phyloP scores from a whole-genome alignment of 2,329 filamentous ascomycete species.

The Trichoderma endophyticum region DNA sequence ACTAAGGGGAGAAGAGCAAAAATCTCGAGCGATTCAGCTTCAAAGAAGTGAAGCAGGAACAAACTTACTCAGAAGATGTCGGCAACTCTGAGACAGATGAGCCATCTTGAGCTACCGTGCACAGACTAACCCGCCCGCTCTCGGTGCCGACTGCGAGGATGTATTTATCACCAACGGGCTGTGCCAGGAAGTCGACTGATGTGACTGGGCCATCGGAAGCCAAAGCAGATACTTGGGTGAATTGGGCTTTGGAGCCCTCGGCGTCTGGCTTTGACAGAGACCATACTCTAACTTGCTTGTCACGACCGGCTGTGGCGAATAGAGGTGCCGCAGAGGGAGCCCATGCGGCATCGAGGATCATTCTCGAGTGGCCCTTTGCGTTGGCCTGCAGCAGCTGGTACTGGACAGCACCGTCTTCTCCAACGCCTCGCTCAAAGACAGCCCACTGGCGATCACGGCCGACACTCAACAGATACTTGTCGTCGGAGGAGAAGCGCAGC shows the following conservation, averaged over 20 bases:
- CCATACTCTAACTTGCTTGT: conserved; percentile 82
- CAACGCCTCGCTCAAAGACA: conserved; percentile 60
- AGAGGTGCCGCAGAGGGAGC: conserved; percentile 53
- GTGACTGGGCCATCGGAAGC: conserved; percentile 61
- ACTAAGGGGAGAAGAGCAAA: background rate
- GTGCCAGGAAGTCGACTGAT: conserved; percentile 62
- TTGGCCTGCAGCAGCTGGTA: conserved; percentile 65
- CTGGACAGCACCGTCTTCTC: conserved; percentile 29
- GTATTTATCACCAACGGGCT: conserved; percentile 29
- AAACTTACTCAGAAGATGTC: conserved; percentile 40
- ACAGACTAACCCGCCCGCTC: conserved; percentile 45
- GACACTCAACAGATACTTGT: conserved; percentile 76
- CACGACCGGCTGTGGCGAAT: conserved; percentile 87
- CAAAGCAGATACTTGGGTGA: conserved; percentile 53
- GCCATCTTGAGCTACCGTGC: conserved; percentile 39
- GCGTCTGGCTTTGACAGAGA: conserved; percentile 27
- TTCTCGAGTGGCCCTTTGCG: conserved; percentile 81
- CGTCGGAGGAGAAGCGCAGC: conserved; percentile 74
- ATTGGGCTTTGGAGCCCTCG: conserved; percentile 36
- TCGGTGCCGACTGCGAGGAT: conserved; percentile 59
- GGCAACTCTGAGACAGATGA: conserved; percentile 38
- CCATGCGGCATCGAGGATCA: conserved; percentile 91
- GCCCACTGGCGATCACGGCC: conserved; percentile 91
- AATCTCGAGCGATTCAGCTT: background rate
- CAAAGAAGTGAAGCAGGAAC: background rate